These are phyloP conservation scores for Myxozyma nipponensis DNA, from an alignment of 805 yeast genomes.

Conservation along the genomic window DNA sequence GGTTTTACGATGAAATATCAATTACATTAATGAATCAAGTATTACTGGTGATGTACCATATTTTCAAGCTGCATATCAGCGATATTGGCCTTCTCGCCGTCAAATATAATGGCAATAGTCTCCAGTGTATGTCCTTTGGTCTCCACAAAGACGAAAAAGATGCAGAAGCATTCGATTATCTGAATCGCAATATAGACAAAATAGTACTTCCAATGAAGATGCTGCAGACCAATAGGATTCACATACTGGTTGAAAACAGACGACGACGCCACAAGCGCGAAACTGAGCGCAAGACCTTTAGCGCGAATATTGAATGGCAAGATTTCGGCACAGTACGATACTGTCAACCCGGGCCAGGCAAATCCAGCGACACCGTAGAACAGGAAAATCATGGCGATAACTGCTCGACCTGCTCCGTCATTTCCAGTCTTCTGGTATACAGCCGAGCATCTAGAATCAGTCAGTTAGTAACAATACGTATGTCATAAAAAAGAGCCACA, in stretches of 20 bases:
- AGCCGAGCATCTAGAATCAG: no score
- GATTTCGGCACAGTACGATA: slow-evolving; percentile 42
- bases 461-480: background rate
- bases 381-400: slow-evolving; percentile 48
- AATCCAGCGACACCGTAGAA: slow-evolving; percentile 41
- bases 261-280: slow-evolving; percentile 7
- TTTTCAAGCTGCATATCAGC: no score
- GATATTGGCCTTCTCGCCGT: no score
- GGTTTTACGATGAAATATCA: no score
- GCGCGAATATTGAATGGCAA: slow-evolving; percentile 35
- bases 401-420: slow-evolving; percentile 50
- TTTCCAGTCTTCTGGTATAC: no score
- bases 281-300: slow-evolving; percentile 38
- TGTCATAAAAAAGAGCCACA: no score
- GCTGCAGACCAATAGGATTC: slow-evolving; percentile 42
- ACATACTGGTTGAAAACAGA: slow-evolving; percentile 36
- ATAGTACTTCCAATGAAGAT: slow-evolving; percentile 46
- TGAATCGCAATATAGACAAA: slow-evolving; percentile 56
- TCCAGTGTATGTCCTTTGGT: slow-evolving; percentile 33
- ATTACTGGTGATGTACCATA: no score
- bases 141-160: slow-evolving; percentile 29
- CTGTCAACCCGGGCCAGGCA: slow-evolving; percentile 45
- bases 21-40: no score
- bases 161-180: slow-evolving; percentile 27
- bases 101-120: no score